Conservation (phyloP, 768 basidiomycete species). For the Tricholoma flavovirens region DNA sequence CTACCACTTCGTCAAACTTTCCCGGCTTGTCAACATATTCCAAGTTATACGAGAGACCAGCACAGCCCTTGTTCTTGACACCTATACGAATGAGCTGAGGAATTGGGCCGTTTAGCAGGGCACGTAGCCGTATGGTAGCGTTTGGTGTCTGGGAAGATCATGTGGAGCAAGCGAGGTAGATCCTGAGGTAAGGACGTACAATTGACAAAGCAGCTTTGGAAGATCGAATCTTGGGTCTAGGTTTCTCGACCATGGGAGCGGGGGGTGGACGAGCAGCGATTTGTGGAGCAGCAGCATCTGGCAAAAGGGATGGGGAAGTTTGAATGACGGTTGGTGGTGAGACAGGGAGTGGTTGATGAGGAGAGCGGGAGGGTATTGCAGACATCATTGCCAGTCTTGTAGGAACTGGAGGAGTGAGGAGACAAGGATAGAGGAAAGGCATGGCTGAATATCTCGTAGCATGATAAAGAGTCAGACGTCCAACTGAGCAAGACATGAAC, state of each 20-base stretch:
- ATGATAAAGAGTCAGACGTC: conserved; percentile 25
- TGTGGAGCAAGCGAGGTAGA: not conserved
- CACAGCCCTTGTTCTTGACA: conserved; percentile 96
- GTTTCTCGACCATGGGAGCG: conserved; percentile 55
- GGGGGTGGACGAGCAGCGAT: conserved; percentile 68
- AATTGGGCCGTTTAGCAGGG: conserved; percentile 73
- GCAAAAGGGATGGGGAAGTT: conserved; percentile 37
- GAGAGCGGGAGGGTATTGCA: conserved; percentile 40
- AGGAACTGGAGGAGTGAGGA: conserved; percentile 27
- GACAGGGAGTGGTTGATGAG: conserved; percentile 29
- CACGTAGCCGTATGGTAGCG: conserved; percentile 67
- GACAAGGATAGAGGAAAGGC: conserved; percentile 28
- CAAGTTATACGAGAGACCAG: conserved; percentile 80
- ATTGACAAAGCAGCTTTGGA: conserved; percentile 75
- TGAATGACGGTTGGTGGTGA: conserved; percentile 51
- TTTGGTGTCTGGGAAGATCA: conserved; percentile 58
- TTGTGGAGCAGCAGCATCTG: conserved; percentile 65
- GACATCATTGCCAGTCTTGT: conserved; percentile 65
- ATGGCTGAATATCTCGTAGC: conserved; percentile 26
- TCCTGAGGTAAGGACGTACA: conserved; percentile 35
- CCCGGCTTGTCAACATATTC: conserved; percentile 90
- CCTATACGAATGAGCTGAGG: conserved; percentile 93
- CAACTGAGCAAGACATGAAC: conserved; percentile 23
- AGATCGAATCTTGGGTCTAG: conserved; percentile 59
- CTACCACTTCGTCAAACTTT: conserved; percentile 93